Evolutionary conservation across 2,329 filamentous ascomycete genomes (phyloP).

Genomic region (Aspergillus aculeatinus): DNA sequence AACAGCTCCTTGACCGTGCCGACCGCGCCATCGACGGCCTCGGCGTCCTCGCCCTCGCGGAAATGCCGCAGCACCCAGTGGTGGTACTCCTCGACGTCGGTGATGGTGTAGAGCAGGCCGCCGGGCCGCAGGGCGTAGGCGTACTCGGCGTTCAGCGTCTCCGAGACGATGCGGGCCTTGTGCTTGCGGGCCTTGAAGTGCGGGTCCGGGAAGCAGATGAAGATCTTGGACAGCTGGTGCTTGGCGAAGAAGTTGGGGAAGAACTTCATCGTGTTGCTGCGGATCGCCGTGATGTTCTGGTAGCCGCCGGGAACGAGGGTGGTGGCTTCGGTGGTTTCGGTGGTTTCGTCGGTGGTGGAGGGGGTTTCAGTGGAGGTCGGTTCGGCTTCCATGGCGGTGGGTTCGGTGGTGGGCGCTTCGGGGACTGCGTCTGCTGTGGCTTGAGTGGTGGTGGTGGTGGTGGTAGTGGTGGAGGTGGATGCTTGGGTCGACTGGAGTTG

Average conservation of each 20-base stretch:
- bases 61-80: constrained; percentile 91
- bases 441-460: constrained; percentile 3
- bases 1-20: constrained; percentile 70
- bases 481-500: constrained; percentile 22
- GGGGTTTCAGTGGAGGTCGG: constrained; percentile 4
- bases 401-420: constrained; percentile 1
- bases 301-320: constrained; percentile 52
- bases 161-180: constrained; percentile 90
- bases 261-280: constrained; percentile 98
- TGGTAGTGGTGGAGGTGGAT: constrained; percentile 3
- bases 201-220: constrained; percentile 97
- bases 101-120: constrained; percentile 92
- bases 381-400: neutral
- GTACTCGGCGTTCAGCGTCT: constrained; percentile 87
- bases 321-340: constrained; percentile 3
- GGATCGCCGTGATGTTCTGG: constrained; percentile 84
- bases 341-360: neutral
- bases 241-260: constrained; percentile 94
- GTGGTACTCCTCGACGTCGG: constrained; percentile 92
- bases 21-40: constrained; percentile 75
- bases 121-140: constrained; percentile 81
- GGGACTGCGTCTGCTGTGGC: neutral
- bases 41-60: constrained; percentile 60
- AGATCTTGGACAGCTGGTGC: constrained; percentile 81
- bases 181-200: constrained; percentile 98